A percentile compares a stretch with the other conserved stretches of the same genome.
Conservation (phyloP, 2,329 filamentous ascomycete species). For the Diaporthe vexans region DNA sequence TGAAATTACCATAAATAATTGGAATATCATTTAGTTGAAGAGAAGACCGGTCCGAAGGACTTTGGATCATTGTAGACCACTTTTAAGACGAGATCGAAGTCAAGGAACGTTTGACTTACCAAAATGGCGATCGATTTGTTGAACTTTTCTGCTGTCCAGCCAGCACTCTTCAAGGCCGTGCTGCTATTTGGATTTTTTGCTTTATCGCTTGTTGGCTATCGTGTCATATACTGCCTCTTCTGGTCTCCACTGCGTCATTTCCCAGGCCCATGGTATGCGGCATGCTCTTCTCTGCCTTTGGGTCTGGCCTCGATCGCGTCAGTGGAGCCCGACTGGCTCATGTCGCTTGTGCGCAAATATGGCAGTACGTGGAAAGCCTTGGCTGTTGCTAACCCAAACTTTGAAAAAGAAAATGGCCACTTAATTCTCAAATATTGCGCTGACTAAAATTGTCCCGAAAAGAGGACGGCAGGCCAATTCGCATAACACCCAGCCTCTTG, state of each 20-base stretch:
- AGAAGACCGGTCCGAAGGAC: background rate
- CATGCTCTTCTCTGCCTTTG: slow-evolving; percentile 43
- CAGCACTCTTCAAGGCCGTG: slow-evolving; percentile 17
- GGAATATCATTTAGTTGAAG: background rate
- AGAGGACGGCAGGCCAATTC: slow-evolving; percentile 48
- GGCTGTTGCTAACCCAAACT: background rate
- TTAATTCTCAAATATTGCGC: background rate
- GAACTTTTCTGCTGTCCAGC: slow-evolving; percentile 4
- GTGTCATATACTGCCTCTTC: slow-evolving; percentile 43
- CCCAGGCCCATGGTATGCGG: slow-evolving; percentile 46
- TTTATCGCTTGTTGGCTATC: slow-evolving; percentile 4
- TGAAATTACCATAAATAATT: background rate
- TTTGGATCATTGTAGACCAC: background rate
- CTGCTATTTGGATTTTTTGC: slow-evolving; percentile 2
- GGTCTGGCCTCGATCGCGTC: slow-evolving; percentile 43
- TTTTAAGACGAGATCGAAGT: background rate
- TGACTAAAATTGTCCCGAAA: slow-evolving; percentile 41
- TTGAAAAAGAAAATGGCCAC: background rate
- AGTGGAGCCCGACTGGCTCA: slow-evolving; percentile 45
- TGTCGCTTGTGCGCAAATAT: slow-evolving; percentile 45
- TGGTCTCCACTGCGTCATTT: slow-evolving; percentile 45
- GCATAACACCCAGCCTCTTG: slow-evolving; percentile 54
- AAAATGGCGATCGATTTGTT: slow-evolving; percentile 6
- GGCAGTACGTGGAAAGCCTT: slow-evolving; percentile 36
- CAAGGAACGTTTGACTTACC: background rate